phyloP scores from a whole-genome alignment of 352 stramenopile species.

The Globisporangium lucens region DNA sequence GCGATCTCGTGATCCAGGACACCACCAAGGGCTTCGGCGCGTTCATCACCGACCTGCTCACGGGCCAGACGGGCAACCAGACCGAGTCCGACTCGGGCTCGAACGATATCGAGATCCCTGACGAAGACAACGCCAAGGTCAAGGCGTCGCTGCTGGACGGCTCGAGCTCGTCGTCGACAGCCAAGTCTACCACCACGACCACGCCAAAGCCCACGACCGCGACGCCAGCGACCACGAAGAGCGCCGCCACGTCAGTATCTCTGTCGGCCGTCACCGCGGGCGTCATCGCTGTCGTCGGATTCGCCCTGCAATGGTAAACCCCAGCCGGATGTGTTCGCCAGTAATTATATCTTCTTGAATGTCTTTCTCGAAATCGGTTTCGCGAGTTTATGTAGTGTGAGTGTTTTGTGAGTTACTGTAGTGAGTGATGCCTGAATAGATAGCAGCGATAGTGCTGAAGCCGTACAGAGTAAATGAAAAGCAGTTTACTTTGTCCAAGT shows the following conservation, averaged over 20 bases:
- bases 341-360: neutral
- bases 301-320: constrained; percentile 16
- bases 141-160: constrained; percentile 13
- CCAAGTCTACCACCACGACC: constrained; percentile 8
- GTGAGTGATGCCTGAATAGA: neutral
- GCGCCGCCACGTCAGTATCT: constrained; percentile 1
- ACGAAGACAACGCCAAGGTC: constrained; percentile 4
- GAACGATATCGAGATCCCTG: constrained; percentile 11
- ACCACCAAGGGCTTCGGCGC: constrained; percentile 34
- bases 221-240: constrained; percentile 10
- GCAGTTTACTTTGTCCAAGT: neutral
- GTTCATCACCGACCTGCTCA: constrained; percentile 50
- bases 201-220: constrained; percentile 6
- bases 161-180: neutral
- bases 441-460: neutral
- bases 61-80: constrained; percentile 58
- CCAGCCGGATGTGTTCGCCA: neutral
- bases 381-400: neutral
- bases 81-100: constrained; percentile 31
- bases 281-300: neutral
- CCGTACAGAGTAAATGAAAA: neutral
- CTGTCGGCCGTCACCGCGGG: constrained; percentile 6
- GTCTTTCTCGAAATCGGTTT: constrained; percentile 2
- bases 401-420: neutral
- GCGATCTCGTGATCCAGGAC: constrained; percentile 36